A percentile compares a stretch with the other conserved stretches of the same genome.
These are phyloP conservation scores for Dalbergia oliveri DNA, from an alignment of 306 rosid genomes.

Conservation along the genomic window DNA sequence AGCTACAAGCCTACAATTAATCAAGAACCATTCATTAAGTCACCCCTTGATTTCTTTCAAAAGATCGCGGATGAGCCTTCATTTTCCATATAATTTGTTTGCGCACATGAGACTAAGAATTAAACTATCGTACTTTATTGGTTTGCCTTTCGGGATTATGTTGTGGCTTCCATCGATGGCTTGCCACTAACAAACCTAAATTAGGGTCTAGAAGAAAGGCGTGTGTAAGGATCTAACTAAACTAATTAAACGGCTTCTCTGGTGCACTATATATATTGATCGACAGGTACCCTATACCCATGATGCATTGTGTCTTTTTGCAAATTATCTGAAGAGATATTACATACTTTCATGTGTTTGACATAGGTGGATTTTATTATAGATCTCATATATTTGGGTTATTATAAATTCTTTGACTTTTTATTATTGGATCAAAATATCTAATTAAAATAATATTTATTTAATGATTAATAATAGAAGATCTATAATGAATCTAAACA, in stretches of 20 bases:
- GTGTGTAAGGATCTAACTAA: not conserved
- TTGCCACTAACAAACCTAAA: not conserved
- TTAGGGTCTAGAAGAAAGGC: not conserved
- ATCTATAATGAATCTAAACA: too few relatives aligned
- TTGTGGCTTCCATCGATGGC: not conserved
- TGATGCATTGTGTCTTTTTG: not conserved
- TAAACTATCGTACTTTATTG: not conserved
- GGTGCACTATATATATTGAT: not conserved
- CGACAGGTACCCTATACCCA: not conserved
- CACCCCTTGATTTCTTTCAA: constrained; percentile 20
- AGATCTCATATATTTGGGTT: too few relatives aligned
- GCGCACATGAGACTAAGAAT: not conserved
- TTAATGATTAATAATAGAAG: too few relatives aligned
- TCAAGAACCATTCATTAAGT: constrained; percentile 37
- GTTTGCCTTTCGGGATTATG: constrained; percentile 3
- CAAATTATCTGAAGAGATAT: not conserved
- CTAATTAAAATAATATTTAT: too few relatives aligned
- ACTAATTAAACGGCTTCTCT: not conserved
- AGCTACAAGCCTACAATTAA: constrained; percentile 27
- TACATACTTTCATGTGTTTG: not conserved
- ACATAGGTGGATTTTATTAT: too few relatives aligned
- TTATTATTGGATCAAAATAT: too few relatives aligned
- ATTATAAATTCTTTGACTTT: too few relatives aligned
- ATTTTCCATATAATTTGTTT: constrained; percentile 18
- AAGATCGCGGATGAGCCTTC: not conserved